Percentiles rank a stretch among this genome's conserved stretches.
These are phyloP conservation scores for Blastobotrys muscicola DNA, from an alignment of 805 yeast genomes.

Conservation along the genomic window DNA sequence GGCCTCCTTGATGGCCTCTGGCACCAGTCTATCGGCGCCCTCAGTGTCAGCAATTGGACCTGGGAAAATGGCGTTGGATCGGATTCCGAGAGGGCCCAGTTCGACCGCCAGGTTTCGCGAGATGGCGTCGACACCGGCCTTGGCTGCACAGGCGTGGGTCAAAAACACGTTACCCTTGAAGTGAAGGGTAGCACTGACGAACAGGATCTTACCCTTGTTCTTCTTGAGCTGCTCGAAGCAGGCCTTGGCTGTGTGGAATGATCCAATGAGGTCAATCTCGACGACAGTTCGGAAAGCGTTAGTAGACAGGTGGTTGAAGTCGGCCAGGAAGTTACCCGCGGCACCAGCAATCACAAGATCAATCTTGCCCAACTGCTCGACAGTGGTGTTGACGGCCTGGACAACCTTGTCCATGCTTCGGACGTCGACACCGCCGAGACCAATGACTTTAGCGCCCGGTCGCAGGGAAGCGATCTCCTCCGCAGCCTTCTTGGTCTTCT, in stretches of 20 bases:
- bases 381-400: constrained; percentile 57
- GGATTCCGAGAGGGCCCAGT: constrained; percentile 79
- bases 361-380: constrained; percentile 60
- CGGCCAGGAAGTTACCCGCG: constrained; percentile 85
- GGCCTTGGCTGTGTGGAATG: constrained; percentile 85
- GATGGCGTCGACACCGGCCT: constrained; percentile 89
- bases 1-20: constrained; percentile 35
- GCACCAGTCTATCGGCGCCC: constrained; percentile 60
- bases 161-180: constrained; percentile 85
- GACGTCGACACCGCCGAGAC: constrained; percentile 69
- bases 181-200: constrained; percentile 85
- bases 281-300: constrained; percentile 86
- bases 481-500: constrained; percentile 61
- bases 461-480: constrained; percentile 50
- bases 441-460: constrained; percentile 56
- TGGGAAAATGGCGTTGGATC: constrained; percentile 82
- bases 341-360: constrained; percentile 93
- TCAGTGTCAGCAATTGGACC: constrained; percentile 86
- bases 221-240: constrained; percentile 52
- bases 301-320: constrained; percentile 65
- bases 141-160: constrained; percentile 87
- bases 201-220: constrained; percentile 62
- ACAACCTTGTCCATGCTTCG: constrained; percentile 53
- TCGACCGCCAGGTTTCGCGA: constrained; percentile 81
- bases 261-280: constrained; percentile 79